Percentiles rank a stretch among this genome's conserved stretches.
Evolutionary conservation across 1,139 yeast genomes (phyloP).

Genomic region (Fermentozyma sake): DNA sequence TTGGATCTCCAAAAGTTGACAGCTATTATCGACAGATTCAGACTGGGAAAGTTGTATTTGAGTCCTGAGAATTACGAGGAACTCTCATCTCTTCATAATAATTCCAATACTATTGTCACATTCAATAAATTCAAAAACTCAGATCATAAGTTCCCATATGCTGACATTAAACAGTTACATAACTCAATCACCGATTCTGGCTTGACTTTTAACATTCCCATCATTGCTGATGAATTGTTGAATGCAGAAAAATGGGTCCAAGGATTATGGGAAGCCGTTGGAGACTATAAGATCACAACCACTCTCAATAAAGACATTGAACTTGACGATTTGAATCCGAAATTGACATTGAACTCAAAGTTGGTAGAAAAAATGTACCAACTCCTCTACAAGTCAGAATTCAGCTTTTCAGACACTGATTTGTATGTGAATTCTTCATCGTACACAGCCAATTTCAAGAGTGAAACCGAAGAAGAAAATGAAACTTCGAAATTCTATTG

Average conservation of each 20-base stretch:
- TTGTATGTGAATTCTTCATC: conserved; percentile 27
- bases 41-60: conserved; percentile 24
- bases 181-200: conserved; percentile 22
- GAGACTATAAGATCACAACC: conserved; percentile 23
- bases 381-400: conserved; percentile 28
- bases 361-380: conserved; percentile 24
- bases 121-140: conserved; percentile 12
- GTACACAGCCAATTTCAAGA: conserved; percentile 14
- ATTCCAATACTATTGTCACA: conserved; percentile 18
- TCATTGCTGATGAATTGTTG: conserved; percentile 17
- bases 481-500: conserved; percentile 49
- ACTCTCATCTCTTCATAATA: conserved; percentile 24
- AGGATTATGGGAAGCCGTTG: conserved; percentile 25
- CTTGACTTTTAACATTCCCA: conserved; percentile 18
- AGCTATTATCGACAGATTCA: conserved; percentile 21
- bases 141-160: conserved; percentile 11
- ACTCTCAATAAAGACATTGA: conserved; percentile 18
- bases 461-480: conserved; percentile 9
- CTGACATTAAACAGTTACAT: conserved; percentile 23
- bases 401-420: conserved; percentile 42
- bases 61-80: conserved; percentile 22
- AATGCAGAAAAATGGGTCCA: conserved; percentile 42
- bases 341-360: conserved; percentile 15
- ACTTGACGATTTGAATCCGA: conserved; percentile 15
- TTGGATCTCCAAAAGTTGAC: conserved; percentile 21